Conservation (phyloP, 805 yeast species). For the Komagataella pseudopastoris region DNA sequence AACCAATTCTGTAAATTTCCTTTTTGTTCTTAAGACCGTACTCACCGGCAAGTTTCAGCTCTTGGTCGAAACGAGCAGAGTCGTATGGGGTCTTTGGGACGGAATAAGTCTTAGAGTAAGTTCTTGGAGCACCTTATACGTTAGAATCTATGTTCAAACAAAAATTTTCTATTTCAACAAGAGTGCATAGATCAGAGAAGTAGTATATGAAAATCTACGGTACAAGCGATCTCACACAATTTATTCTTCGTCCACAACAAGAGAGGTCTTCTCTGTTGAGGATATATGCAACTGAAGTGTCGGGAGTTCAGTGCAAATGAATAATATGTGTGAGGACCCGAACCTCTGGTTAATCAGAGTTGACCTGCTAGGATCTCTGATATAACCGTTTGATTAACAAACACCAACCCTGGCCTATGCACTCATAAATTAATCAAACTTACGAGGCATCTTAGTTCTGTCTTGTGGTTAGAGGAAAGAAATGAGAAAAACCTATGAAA, state of each 20-base stretch:
- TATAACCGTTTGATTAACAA: background rate
- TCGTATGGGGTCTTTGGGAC: slow-evolving; percentile 99
- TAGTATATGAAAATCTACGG: background rate
- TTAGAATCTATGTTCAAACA: background rate
- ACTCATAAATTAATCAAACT: slow-evolving; percentile 16
- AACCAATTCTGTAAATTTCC: slow-evolving; percentile 99
- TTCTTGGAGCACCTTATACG: slow-evolving; percentile 86
- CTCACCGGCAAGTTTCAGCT: slow-evolving; percentile 98
- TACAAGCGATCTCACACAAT: background rate
- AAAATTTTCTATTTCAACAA: background rate
- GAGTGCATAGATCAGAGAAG: background rate
- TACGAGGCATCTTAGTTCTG: slow-evolving; percentile 48
- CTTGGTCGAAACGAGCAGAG: slow-evolving; percentile 98
- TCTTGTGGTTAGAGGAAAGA: slow-evolving; percentile 1
- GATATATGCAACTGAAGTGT: slow-evolving; percentile 58
- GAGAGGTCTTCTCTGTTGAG: background rate
- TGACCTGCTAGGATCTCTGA: background rate
- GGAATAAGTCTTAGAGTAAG: slow-evolving; percentile 98
- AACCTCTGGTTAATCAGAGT: slow-evolving; percentile 30
- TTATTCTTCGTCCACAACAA: background rate
- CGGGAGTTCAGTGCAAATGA: slow-evolving; percentile 65
- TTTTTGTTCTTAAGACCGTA: slow-evolving; percentile 99
- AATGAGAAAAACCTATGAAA: background rate
- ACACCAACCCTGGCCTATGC: background rate
- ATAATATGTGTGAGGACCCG: slow-evolving; percentile 48